phyloP scores from a whole-genome alignment of 495 filamentous ascomycete species.

The Achaetomiella virescens region DNA sequence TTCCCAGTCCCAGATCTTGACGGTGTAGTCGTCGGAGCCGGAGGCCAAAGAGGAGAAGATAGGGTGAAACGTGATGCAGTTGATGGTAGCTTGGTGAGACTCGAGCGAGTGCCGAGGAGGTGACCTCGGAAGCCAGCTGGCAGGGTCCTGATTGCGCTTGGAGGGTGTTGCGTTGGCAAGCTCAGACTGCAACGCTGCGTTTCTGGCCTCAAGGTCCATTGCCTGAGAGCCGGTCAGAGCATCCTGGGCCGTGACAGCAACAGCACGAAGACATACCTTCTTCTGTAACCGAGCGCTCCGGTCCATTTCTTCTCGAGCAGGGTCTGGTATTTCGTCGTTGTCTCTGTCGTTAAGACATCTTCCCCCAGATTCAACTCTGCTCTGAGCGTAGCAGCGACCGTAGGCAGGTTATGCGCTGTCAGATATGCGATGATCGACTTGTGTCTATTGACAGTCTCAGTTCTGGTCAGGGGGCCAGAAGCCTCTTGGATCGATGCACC shows the following conservation, averaged over 20 bases:
- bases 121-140: conserved; percentile 76
- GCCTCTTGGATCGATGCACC: conserved; percentile 23
- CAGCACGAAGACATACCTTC: conserved; percentile 46
- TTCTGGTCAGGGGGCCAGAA: not conserved
- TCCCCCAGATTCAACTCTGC: conserved; percentile 58
- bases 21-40: conserved; percentile 77
- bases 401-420: conserved; percentile 56
- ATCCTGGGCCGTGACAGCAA: no score
- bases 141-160: conserved; percentile 74
- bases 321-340: conserved; percentile 79
- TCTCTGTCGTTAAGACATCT: conserved; percentile 65
- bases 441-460: conserved; percentile 50
- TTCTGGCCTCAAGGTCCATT: conserved; percentile 80
- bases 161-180: conserved; percentile 73
- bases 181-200: conserved; percentile 65
- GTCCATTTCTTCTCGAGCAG: conserved; percentile 96
- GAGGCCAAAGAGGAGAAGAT: conserved; percentile 86
- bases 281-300: conserved; percentile 86
- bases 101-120: conserved; percentile 74
- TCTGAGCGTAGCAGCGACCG: conserved; percentile 59
- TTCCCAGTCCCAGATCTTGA: conserved; percentile 99
- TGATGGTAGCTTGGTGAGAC: conserved; percentile 77
- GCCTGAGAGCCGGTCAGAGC: conserved; percentile 52
- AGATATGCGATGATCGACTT: conserved; percentile 88
- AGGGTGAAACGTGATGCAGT: conserved; percentile 89